These are phyloP conservation scores for Crassisporium funariophilum DNA, from an alignment of 768 basidiomycete genomes.

Conservation along the genomic window DNA sequence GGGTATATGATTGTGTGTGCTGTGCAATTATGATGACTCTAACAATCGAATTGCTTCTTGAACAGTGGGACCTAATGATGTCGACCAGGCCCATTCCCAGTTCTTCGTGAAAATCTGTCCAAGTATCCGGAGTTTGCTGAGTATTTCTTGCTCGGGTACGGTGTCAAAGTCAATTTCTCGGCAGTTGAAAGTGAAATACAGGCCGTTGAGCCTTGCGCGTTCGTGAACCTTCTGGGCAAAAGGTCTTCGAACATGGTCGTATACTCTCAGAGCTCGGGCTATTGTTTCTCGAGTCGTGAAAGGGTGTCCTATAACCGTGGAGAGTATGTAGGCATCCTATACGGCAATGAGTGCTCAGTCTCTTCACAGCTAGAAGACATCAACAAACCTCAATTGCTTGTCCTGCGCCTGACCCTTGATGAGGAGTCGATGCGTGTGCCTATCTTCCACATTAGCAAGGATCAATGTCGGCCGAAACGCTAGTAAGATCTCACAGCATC, in stretches of 20 bases:
- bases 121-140: constrained; percentile 39
- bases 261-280: constrained; percentile 44
- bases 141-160: constrained; percentile 27
- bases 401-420: constrained; percentile 61
- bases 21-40: constrained; percentile 19
- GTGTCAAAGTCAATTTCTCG: constrained; percentile 32
- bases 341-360: too few species aligned
- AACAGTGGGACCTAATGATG: constrained; percentile 44
- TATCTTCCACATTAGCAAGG: constrained; percentile 18
- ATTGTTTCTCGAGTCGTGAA: constrained; percentile 40
- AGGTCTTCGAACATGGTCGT: constrained; percentile 53
- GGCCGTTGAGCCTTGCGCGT: constrained; percentile 42
- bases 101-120: constrained; percentile 45
- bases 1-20: too few species aligned
- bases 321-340: constrained; percentile 55
- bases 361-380: too few species aligned
- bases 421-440: constrained; percentile 58
- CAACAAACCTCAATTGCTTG: constrained; percentile 64
- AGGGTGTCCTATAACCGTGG: constrained; percentile 47
- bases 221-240: constrained; percentile 40
- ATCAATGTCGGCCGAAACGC: neutral
- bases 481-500: constrained; percentile 45
- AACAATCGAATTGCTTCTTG: constrained; percentile 38
- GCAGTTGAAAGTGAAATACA: constrained; percentile 40
- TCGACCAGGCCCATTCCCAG: constrained; percentile 67